phyloP scores from a whole-genome alignment of 805 yeast species.

The Saturnispora mendoncae region DNA sequence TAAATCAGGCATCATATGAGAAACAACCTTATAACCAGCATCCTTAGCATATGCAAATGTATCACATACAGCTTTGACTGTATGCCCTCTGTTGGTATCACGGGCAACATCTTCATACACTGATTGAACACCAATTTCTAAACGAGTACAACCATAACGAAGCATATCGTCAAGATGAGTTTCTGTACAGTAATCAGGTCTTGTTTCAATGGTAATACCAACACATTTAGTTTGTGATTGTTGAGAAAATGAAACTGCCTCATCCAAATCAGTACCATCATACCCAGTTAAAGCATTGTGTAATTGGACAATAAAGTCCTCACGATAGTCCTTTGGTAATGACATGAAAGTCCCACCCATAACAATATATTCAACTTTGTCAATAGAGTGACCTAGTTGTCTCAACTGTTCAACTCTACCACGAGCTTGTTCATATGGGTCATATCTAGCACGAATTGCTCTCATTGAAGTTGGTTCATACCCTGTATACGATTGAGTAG shows the following conservation, averaged over 20 bases:
- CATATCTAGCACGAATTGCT: slow-evolving; percentile 97
- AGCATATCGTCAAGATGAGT: slow-evolving; percentile 94
- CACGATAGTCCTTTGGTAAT: slow-evolving; percentile 81
- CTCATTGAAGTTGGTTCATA: slow-evolving; percentile 99
- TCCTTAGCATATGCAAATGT: slow-evolving; percentile 95
- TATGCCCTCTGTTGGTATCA: slow-evolving; percentile 96
- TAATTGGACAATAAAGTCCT: slow-evolving; percentile 75
- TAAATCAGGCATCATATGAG: slow-evolving; percentile 99
- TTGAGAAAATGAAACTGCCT: slow-evolving; percentile 84
- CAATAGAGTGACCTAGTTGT: slow-evolving; percentile 92
- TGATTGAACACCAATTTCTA: slow-evolving; percentile 95
- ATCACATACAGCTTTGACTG: slow-evolving; percentile 91
- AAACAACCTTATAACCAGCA: slow-evolving; percentile 94
- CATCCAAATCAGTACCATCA: slow-evolving; percentile 79
- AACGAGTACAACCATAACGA: slow-evolving; percentile 90
- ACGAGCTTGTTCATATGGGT: slow-evolving; percentile 96
- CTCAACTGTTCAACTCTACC: slow-evolving; percentile 95
- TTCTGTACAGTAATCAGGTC: slow-evolving; percentile 97
- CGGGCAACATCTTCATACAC: slow-evolving; percentile 97
- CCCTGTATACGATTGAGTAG: slow-evolving; percentile 97
- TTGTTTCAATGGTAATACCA: slow-evolving; percentile 95
- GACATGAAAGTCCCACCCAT: slow-evolving; percentile 99
- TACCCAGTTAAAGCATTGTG: slow-evolving; percentile 95
- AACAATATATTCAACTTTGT: slow-evolving; percentile 92
- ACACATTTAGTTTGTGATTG: slow-evolving; percentile 95